Evolutionary conservation across 2,329 filamentous ascomycete genomes (phyloP).

Genomic region (Penicillium sp.): DNA sequence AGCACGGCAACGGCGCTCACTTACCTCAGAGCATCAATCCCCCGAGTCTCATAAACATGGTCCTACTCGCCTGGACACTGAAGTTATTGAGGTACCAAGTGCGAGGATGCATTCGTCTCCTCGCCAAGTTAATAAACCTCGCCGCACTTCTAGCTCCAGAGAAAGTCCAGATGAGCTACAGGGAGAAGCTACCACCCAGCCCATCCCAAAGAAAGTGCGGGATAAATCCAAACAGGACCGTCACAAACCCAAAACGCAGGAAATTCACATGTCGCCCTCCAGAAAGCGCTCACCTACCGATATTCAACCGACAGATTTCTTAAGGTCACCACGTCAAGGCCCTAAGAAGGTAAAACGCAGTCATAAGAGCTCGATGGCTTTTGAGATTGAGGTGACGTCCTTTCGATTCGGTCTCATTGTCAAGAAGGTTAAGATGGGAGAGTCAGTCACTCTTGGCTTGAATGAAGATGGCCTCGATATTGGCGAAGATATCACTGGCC

Average conservation of each 20-base stretch:
- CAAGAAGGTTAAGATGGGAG: constrained; percentile 3
- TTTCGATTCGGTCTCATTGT: constrained; percentile 21
- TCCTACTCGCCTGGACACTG: neutral
- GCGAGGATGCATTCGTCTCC: neutral
- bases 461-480: constrained; percentile 12
- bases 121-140: constrained; percentile 2
- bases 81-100: neutral
- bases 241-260: constrained; percentile 1
- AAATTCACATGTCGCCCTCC: constrained; percentile 1
- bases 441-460: constrained; percentile 13
- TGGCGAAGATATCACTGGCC: constrained; percentile 1
- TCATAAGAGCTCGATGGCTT: constrained; percentile 2
- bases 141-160: constrained; percentile 12
- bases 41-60: neutral
- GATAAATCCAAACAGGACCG: constrained; percentile 4
- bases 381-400: constrained; percentile 15
- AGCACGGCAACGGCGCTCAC: constrained; percentile 19
- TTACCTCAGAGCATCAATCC: neutral
- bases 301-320: constrained; percentile 30
- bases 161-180: constrained; percentile 41
- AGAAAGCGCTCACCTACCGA: constrained; percentile 29
- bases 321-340: constrained; percentile 9
- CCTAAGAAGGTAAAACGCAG: constrained; percentile 12
- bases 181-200: constrained; percentile 30
- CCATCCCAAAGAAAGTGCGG: constrained; percentile 11